These are phyloP conservation scores for Akanthomyces dipterigenus DNA, from an alignment of 2,329 filamentous ascomycete species.

Conservation along the genomic window DNA sequence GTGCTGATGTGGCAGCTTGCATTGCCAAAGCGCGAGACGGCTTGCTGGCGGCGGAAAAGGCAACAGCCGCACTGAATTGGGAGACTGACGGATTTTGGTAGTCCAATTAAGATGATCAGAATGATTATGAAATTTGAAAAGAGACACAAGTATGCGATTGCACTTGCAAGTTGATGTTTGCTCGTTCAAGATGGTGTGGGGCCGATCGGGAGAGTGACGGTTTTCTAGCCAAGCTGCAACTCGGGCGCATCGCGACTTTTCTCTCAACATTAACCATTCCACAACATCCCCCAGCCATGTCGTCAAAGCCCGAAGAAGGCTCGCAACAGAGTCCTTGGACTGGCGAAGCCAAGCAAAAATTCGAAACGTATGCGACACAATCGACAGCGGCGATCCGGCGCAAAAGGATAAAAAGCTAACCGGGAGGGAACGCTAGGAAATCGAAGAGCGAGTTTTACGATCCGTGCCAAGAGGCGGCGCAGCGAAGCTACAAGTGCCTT, in stretches of 20 bases:
- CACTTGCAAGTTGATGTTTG: no score
- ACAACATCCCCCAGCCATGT: slow-evolving; percentile 9
- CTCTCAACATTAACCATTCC: not conserved
- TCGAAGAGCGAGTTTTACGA: slow-evolving; percentile 85
- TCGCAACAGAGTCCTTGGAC: slow-evolving; percentile 41
- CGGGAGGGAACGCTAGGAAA: slow-evolving; percentile 53
- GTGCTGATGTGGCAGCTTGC: slow-evolving; percentile 47
- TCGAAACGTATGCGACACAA: slow-evolving; percentile 47
- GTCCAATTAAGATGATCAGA: not conserved
- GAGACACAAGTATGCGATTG: not conserved
- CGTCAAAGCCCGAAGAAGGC: slow-evolving; percentile 12
- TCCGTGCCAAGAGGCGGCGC: slow-evolving; percentile 88
- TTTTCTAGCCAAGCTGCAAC: not conserved
- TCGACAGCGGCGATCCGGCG: no score
- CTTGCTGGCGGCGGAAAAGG: slow-evolving; percentile 21
- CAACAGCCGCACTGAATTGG: slow-evolving; percentile 12
- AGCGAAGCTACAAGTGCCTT: slow-evolving; percentile 78
- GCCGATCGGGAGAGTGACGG: not conserved
- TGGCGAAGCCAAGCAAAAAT: slow-evolving; percentile 55
- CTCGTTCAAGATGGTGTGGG: not conserved
- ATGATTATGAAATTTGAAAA: not conserved
- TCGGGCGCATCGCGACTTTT: not conserved
- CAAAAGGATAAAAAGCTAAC: not conserved
- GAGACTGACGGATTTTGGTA: slow-evolving; percentile 23
- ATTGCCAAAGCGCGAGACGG: slow-evolving; percentile 41